These are phyloP conservation scores for Aspergillus cristatus DNA, from an alignment of 495 filamentous ascomycete genomes.

Conservation along the genomic window DNA sequence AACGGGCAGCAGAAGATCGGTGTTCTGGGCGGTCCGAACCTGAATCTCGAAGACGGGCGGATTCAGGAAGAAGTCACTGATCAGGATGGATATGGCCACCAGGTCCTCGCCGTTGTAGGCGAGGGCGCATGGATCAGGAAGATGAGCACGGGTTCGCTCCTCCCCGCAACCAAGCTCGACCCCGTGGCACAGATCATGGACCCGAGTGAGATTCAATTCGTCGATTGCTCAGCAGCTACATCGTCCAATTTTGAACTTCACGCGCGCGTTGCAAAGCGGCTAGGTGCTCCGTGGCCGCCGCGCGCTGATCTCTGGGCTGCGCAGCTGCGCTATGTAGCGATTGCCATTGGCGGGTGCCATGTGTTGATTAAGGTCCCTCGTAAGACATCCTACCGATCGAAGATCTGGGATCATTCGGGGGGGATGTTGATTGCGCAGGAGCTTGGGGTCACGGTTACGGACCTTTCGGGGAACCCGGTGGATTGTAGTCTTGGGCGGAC, in stretches of 20 bases:
- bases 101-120: conserved; percentile 47
- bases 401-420: conserved; percentile 66
- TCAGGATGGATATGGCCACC: conserved; percentile 40
- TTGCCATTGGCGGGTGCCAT: conserved; percentile 52
- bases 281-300: conserved; percentile 40
- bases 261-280: conserved; percentile 35
- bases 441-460: conserved; percentile 52
- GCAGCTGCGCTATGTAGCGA: conserved; percentile 54
- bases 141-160: conserved; percentile 28
- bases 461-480: conserved; percentile 42
- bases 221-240: conserved; percentile 33
- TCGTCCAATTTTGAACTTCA: conserved; percentile 36
- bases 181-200: conserved; percentile 19
- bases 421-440: conserved; percentile 61
- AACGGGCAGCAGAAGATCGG: conserved; percentile 40
- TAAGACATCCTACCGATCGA: conserved; percentile 40
- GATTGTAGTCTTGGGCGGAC: conserved; percentile 33
- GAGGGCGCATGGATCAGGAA: conserved; percentile 46
- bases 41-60: conserved; percentile 21
- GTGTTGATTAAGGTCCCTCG: conserved; percentile 54
- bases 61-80: conserved; percentile 43
- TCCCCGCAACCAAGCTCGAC: conserved; percentile 27
- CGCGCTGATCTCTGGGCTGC: conserved; percentile 51
- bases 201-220: conserved; percentile 33
- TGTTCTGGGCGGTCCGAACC: conserved; percentile 50